Conservation (phyloP, 257 asterid species). For the Schizonepeta tenuifolia region DNA sequence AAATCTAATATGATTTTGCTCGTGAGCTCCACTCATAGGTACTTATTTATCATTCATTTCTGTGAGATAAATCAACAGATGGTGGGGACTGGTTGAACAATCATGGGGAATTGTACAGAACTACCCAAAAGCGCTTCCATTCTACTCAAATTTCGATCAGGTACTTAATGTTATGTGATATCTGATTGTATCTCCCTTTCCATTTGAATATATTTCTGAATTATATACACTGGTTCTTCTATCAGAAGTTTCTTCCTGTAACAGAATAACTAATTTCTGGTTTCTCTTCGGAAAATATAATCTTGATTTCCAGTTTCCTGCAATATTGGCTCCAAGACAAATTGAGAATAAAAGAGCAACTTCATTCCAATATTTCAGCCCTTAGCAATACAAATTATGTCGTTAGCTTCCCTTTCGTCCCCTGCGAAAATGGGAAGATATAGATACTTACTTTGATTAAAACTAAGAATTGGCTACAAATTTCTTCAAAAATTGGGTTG, state of each 20-base stretch:
- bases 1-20: background rate
- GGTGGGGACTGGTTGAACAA: conserved; percentile 94
- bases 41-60: conserved; percentile 22
- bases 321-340: background rate
- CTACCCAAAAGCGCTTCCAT: conserved; percentile 78
- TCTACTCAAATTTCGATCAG: conserved; percentile 93
- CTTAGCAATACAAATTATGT: background rate
- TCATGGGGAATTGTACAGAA: conserved; percentile 83
- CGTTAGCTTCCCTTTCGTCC: background rate
- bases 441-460: background rate
- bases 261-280: background rate
- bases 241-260: background rate
- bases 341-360: conserved; percentile 13
- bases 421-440: too few relatives aligned
- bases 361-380: conserved; percentile 18
- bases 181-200: conserved; percentile 9
- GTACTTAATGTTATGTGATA: conserved; percentile 39
- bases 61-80: conserved; percentile 50
- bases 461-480: conserved; percentile 6
- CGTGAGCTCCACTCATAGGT: background rate
- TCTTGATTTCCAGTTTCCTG: background rate
- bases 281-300: background rate
- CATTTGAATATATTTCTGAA: conserved; percentile 12
- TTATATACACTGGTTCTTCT: conserved; percentile 1
- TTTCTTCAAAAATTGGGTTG: background rate